These are phyloP conservation scores for Clonostachys rosea DNA, from an alignment of 2,329 filamentous ascomycete species.

Conservation along the genomic window DNA sequence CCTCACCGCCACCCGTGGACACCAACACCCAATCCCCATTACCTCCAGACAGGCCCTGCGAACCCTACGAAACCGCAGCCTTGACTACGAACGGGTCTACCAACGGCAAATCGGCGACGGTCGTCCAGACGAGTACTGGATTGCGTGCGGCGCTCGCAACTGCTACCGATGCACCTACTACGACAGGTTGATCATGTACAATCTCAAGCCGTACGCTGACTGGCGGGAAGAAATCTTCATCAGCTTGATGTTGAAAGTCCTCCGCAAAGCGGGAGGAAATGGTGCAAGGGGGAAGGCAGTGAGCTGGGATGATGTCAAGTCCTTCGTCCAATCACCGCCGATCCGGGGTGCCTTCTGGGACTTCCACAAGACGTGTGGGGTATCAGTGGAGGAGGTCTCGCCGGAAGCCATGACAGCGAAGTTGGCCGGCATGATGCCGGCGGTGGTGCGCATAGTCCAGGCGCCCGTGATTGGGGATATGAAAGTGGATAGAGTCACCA, in stretches of 20 bases:
- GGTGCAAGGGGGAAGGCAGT: too few species aligned
- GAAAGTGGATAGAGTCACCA: too few species aligned
- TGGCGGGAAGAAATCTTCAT: not conserved
- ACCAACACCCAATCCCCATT: too few species aligned
- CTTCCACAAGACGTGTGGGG: not conserved
- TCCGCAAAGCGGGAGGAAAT: not conserved
- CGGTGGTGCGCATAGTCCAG: too few species aligned
- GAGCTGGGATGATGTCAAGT: not conserved
- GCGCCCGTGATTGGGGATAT: too few species aligned
- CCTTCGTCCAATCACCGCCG: slow-evolving; percentile 2
- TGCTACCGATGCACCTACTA: not conserved
- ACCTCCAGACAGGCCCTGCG: not conserved
- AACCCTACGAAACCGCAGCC: not conserved
- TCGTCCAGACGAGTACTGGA: slow-evolving; percentile 1
- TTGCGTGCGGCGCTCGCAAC: not conserved
- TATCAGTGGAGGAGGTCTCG: too few species aligned
- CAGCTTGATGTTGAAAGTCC: not conserved
- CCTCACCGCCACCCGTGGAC: too few species aligned
- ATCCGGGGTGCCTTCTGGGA: not conserved
- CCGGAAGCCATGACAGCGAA: too few species aligned
- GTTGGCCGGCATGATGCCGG: too few species aligned
- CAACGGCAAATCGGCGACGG: not conserved
- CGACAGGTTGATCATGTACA: not conserved
- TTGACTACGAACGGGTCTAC: not conserved
- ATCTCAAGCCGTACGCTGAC: too few species aligned